phyloP scores from a whole-genome alignment of 2,329 filamentous ascomycete species.

The Sordariomycetes sp. region DNA sequence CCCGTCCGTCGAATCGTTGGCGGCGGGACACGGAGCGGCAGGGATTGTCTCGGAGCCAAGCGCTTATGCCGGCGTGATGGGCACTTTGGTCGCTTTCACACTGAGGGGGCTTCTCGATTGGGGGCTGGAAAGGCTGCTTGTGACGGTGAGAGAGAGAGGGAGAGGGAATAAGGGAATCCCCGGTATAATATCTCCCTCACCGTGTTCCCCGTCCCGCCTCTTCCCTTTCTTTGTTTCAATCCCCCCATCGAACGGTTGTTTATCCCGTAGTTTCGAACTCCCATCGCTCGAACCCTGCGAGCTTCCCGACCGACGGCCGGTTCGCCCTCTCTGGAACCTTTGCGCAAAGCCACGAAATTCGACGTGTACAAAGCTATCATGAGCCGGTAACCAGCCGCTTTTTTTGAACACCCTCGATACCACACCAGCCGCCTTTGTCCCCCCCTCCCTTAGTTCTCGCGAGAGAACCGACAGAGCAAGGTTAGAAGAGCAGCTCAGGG shows the following conservation, averaged over 20 bases:
- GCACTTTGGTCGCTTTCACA: neutral
- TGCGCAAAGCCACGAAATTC: neutral
- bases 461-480: neutral
- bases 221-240: neutral
- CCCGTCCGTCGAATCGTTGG: too few species aligned
- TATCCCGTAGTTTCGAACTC: neutral
- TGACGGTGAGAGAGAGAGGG: neutral
- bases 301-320: neutral
- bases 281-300: neutral
- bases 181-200: neutral
- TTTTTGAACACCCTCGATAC: neutral
- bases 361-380: neutral
- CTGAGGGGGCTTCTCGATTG: neutral
- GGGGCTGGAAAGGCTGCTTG: neutral
- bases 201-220: neutral
- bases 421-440: neutral
- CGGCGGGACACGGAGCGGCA: too few species aligned
- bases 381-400: neutral
- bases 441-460: neutral
- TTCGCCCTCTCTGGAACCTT: neutral
- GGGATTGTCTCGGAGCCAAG: too few species aligned
- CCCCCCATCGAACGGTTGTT: neutral
- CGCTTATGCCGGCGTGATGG: too few species aligned
- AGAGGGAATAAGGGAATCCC: neutral
- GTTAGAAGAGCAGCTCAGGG: neutral